A percentile compares a stretch with the other conserved stretches of the same genome.
Conservation (phyloP, 2,329 filamentous ascomycete species). For the Teratosphaeria destructans region DNA sequence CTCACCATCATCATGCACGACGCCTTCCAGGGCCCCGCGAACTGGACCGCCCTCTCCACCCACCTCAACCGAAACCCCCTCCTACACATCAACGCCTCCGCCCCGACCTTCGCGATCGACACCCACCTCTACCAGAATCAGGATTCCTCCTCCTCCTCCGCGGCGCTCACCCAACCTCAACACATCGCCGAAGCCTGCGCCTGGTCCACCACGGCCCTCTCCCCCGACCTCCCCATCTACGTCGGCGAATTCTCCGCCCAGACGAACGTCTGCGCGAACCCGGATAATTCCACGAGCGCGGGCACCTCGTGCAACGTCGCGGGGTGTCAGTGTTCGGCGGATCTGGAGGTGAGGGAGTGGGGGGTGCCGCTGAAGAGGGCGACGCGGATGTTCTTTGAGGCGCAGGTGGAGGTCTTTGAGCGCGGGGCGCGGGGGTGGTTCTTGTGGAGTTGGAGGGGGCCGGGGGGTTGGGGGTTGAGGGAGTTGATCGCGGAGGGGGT, state of each 20-base stretch:
- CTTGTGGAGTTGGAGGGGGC: constrained; percentile 34
- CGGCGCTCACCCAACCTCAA: constrained; percentile 25
- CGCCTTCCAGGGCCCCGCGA: constrained; percentile 21
- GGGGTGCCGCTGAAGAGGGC: constrained; percentile 25
- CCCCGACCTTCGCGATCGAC: constrained; percentile 32
- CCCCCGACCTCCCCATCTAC: constrained; percentile 27
- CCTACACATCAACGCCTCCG: constrained; percentile 10
- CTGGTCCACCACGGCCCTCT: constrained; percentile 22
- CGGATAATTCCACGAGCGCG: constrained; percentile 26
- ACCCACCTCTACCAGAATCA: constrained; percentile 38
- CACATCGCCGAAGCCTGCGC: constrained; percentile 35
- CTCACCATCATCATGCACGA: constrained; percentile 33
- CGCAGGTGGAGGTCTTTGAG: constrained; percentile 36
- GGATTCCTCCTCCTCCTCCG: constrained; percentile 23
- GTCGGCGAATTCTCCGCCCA: constrained; percentile 37
- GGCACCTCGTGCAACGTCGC: constrained; percentile 23
- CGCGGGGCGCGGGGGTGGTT: constrained; percentile 31
- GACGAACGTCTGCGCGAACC: constrained; percentile 35
- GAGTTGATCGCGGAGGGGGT: constrained; percentile 30
- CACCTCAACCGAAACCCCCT: constrained; percentile 2
- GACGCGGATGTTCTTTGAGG: constrained; percentile 32
- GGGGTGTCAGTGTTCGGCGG: constrained; percentile 30
- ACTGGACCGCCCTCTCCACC: constrained; percentile 22
- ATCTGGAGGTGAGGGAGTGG: constrained; percentile 26
- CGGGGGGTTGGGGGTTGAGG: constrained; percentile 33